These are phyloP conservation scores for Suillus discolor DNA, from an alignment of 768 basidiomycete genomes.

Conservation along the genomic window DNA sequence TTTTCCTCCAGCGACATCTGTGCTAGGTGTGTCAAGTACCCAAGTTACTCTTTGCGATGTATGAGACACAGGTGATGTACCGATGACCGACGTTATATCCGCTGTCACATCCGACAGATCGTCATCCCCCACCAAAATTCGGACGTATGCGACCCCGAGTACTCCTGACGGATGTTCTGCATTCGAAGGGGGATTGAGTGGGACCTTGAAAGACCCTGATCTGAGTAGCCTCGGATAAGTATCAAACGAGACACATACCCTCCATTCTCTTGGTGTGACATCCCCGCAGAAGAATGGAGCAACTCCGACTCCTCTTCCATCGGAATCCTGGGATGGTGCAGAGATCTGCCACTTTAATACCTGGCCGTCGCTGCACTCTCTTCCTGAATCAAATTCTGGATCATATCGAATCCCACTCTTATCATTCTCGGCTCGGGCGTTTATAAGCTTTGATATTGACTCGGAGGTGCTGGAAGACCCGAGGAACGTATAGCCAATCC, in stretches of 20 bases:
- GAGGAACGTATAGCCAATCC: conserved; percentile 69
- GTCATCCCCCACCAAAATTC: conserved; percentile 38
- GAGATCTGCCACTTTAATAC: conserved; percentile 62
- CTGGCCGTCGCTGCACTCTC: conserved; percentile 56
- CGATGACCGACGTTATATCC: conserved; percentile 53
- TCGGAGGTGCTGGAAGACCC: conserved; percentile 49
- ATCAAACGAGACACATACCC: conserved; percentile 43
- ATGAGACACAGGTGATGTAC: conserved; percentile 36
- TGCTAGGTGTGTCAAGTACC: conserved; percentile 42
- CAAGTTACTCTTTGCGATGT: conserved; percentile 36
- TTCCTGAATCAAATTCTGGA: conserved; percentile 52
- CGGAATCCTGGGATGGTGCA: conserved; percentile 31
- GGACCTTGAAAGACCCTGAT: conserved; percentile 42
- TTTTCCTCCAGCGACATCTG: conserved; percentile 10
- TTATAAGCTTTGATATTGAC: conserved; percentile 57
- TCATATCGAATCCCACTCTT: conserved; percentile 44
- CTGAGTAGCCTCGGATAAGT: conserved; percentile 2
- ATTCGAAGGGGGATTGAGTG: conserved; percentile 47
- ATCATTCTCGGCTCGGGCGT: conserved; percentile 46
- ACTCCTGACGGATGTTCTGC: conserved; percentile 52
- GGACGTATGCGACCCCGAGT: conserved; percentile 51
- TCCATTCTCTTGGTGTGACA: conserved; percentile 57
- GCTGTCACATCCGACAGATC: conserved; percentile 34
- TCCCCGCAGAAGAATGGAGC: conserved; percentile 80
- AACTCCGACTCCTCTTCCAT: conserved; percentile 32